A percentile compares a stretch with the other conserved stretches of the same genome.
phyloP scores from a whole-genome alignment of 768 basidiomycete species.

The Exidia glandulosa region DNA sequence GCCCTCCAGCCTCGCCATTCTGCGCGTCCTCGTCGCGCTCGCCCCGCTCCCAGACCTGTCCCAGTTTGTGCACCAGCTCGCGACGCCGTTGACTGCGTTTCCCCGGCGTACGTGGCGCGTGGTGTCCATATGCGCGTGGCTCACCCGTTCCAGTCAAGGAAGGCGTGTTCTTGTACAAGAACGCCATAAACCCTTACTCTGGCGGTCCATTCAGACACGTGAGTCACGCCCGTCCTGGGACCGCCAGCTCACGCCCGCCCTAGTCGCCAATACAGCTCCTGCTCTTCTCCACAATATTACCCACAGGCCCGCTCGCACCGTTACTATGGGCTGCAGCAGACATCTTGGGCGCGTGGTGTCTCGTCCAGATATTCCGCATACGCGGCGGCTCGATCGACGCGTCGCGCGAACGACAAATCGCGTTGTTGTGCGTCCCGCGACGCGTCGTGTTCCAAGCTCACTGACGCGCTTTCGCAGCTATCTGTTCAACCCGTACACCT shows the following conservation, averaged over 20 bases:
- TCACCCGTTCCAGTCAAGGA: conserved; percentile 57
- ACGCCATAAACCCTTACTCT: conserved; percentile 78
- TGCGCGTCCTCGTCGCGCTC: conserved; percentile 40
- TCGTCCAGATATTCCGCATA: conserved; percentile 57
- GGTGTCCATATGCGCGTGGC: conserved; percentile 3
- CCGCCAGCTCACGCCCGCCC: not conserved
- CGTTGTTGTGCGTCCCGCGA: conserved; percentile 45
- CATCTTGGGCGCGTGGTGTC: conserved; percentile 51
- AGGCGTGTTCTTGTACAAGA: conserved; percentile 68
- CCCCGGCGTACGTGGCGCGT: conserved; percentile 46
- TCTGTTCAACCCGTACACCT: conserved; percentile 80
- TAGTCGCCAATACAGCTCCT: conserved; percentile 77
- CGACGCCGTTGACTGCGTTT: conserved; percentile 73
- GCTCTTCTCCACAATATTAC: conserved; percentile 61
- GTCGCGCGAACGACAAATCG: conserved; percentile 49
- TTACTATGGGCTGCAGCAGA: conserved; percentile 66
- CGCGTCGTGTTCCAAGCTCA: not conserved
- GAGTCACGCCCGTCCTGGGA: conserved; percentile 16
- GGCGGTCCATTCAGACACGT: conserved; percentile 84
- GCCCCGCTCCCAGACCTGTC: conserved; percentile 40
- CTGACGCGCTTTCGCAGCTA: conserved; percentile 38
- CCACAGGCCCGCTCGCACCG: conserved; percentile 38
- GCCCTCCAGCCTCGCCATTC: not conserved
- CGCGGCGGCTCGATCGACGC: conserved; percentile 41
- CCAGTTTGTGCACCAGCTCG: conserved; percentile 62